phyloP scores from a whole-genome alignment of 208 protist species.

The Leishmania mexicana region DNA sequence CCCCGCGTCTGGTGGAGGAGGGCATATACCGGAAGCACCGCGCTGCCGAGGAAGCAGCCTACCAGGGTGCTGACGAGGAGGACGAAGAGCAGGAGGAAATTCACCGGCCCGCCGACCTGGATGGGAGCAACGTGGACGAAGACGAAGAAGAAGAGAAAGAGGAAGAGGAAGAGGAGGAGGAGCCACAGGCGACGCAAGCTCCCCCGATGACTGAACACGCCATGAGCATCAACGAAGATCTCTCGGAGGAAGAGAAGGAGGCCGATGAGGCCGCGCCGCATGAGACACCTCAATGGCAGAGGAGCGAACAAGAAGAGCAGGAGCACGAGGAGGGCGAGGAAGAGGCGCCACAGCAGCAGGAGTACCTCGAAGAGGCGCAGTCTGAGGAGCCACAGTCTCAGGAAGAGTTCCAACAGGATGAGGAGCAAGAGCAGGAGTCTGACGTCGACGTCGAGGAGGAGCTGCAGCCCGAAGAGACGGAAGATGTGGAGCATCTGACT shows the following conservation, averaged over 20 bases:
- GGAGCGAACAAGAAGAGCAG: background rate
- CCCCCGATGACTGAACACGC: constrained; percentile 13
- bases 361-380: constrained; percentile 7
- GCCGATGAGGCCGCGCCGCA: background rate
- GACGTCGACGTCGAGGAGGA: background rate
- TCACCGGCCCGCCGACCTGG: background rate
- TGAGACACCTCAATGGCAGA: background rate
- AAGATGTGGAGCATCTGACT: constrained; percentile 1
- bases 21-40: constrained; percentile 1
- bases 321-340: background rate
- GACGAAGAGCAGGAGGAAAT: constrained; percentile 33
- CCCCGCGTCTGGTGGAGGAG: constrained; percentile 14
- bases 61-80: constrained; percentile 17
- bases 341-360: background rate
- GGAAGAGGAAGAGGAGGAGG: constrained; percentile 18
- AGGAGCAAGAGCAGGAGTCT: background rate
- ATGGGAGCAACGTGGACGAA: constrained; percentile 21
- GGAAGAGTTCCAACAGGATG: constrained; percentile 5
- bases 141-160: constrained; percentile 23
- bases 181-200: background rate
- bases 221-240: constrained; percentile 20
- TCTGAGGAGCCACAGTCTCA: background rate
- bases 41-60: constrained; percentile 1
- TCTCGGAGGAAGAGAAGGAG: constrained; percentile 11
- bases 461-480: background rate